Percentiles rank a stretch among this genome's conserved stretches.
These are phyloP conservation scores for Wickerhamiella siamensis DNA, from an alignment of 805 yeast species.

Conservation along the genomic window DNA sequence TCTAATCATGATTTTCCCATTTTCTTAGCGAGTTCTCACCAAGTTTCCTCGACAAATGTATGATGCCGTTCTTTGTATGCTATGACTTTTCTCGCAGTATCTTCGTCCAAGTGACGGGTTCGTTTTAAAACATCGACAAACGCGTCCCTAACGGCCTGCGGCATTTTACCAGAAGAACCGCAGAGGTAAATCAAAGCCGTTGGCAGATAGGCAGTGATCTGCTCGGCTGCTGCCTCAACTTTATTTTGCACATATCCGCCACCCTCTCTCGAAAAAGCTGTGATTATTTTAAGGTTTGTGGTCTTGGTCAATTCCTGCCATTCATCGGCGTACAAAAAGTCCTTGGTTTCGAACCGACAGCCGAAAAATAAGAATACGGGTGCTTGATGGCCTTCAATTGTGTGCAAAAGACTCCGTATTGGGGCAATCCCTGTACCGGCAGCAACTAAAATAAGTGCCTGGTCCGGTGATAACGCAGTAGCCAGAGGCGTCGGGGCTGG, in stretches of 20 bases:
- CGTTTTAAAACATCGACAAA: constrained; percentile 42
- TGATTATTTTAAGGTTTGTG: constrained; percentile 23
- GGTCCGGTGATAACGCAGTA: constrained; percentile 25
- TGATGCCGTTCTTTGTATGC: constrained; percentile 43
- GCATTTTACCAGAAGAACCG: constrained; percentile 94
- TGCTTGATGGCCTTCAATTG: constrained; percentile 15
- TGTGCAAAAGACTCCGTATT: constrained; percentile 41
- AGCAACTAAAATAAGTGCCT: constrained; percentile 49
- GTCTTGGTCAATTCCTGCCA: constrained; percentile 30
- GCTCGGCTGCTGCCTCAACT: constrained; percentile 36
- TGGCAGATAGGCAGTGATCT: constrained; percentile 38
- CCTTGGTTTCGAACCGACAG: constrained; percentile 49
- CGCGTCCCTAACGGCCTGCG: constrained; percentile 72
- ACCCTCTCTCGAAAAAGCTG: constrained; percentile 34
- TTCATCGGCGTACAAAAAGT: constrained; percentile 46
- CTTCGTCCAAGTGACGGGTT: constrained; percentile 3
- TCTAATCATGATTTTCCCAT: background rate
- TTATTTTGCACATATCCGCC: constrained; percentile 67
- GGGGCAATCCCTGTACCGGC: constrained; percentile 99
- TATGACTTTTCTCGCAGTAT: constrained; percentile 34
- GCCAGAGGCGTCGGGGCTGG: background rate
- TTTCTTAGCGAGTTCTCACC: constrained; percentile 33
- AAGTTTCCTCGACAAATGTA: constrained; percentile 75
- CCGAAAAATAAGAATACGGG: constrained; percentile 55
- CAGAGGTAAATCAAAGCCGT: constrained; percentile 65